Conservation (phyloP, 2,329 filamentous ascomycete species). For the Apiospora malaysiana region DNA sequence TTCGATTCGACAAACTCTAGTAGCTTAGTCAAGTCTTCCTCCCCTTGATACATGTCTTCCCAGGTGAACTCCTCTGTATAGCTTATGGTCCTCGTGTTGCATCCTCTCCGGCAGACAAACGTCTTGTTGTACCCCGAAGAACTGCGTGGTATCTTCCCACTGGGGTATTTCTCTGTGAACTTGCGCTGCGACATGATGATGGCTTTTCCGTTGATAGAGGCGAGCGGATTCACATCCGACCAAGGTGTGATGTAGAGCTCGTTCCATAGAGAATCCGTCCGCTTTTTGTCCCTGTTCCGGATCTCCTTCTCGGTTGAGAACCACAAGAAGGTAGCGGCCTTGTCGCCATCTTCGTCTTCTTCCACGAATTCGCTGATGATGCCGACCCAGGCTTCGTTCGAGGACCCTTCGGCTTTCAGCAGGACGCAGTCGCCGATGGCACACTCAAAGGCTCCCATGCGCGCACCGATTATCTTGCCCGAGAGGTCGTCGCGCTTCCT, state of each 20-base stretch:
- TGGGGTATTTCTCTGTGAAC: conserved; percentile 75
- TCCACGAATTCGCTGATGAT: conserved; percentile 84
- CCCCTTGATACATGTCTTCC: conserved; percentile 81
- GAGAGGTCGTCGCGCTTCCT: conserved; percentile 43
- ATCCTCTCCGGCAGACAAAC: conserved; percentile 88
- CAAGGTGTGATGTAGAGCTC: conserved; percentile 91
- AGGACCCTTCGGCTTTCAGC: conserved; percentile 81
- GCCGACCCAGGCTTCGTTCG: conserved; percentile 88
- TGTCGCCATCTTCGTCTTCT: conserved; percentile 74
- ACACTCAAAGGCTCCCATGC: conserved; percentile 82
- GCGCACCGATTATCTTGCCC: conserved; percentile 75
- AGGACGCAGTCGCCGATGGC: conserved; percentile 82
- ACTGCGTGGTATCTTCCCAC: conserved; percentile 73
- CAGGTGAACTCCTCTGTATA: conserved; percentile 93
- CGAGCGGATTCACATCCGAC: conserved; percentile 85
- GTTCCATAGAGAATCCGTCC: conserved; percentile 80
- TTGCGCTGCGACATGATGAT: conserved; percentile 74
- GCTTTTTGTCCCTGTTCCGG: conserved; percentile 80
- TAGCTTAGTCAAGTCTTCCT: conserved; percentile 69
- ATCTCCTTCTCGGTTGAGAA: conserved; percentile 93
- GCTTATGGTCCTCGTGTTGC: conserved; percentile 84
- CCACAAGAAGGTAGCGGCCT: conserved; percentile 92
- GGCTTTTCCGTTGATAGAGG: conserved; percentile 90
- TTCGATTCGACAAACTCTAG: conserved; percentile 71
- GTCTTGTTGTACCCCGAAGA: conserved; percentile 81